These are phyloP conservation scores for Dactylellina haptotyla DNA, from an alignment of 2,329 filamentous ascomycete species.

Conservation along the genomic window DNA sequence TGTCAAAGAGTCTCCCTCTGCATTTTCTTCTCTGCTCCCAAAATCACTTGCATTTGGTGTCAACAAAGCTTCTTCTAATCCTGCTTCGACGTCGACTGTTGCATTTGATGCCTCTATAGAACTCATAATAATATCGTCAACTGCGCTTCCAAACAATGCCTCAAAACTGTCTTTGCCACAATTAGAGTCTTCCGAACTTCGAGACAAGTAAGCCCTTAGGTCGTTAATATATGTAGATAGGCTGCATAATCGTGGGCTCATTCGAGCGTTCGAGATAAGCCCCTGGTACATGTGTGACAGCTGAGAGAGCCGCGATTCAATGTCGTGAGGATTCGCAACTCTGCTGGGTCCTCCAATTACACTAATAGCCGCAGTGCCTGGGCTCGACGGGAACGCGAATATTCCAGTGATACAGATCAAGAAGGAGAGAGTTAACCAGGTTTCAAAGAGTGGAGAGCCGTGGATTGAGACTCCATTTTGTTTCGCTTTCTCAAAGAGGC, in stretches of 20 bases:
- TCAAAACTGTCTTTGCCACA: conserved; percentile 47
- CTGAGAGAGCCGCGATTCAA: conserved; percentile 29
- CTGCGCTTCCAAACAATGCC: conserved; percentile 32
- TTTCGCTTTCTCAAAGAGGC: conserved; percentile 36
- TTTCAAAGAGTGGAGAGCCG: conserved; percentile 42
- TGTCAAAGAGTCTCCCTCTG: neutral
- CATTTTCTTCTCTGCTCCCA: neutral
- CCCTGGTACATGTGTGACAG: conserved; percentile 33
- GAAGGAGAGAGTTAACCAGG: conserved; percentile 42
- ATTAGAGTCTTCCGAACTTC: conserved; percentile 15
- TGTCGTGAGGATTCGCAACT: conserved; percentile 1
- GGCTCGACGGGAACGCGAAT: conserved; percentile 31
- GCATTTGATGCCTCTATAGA: neutral
- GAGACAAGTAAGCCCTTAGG: conserved; percentile 22
- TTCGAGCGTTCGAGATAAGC: conserved; percentile 30
- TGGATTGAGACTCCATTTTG: conserved; percentile 34
- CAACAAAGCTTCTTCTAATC: conserved; percentile 7
- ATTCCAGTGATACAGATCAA: conserved; percentile 34
- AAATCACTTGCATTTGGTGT: conserved; percentile 12
- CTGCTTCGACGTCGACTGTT: neutral
- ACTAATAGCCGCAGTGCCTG: neutral
- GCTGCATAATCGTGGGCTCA: conserved; percentile 39
- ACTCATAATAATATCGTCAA: neutral
- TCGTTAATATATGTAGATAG: conserved; percentile 49
- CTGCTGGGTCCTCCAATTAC: neutral